Base-by-base conservation (phyloP, 2,329 filamentous ascomycete species). In the Penicillium sp. region DNA sequence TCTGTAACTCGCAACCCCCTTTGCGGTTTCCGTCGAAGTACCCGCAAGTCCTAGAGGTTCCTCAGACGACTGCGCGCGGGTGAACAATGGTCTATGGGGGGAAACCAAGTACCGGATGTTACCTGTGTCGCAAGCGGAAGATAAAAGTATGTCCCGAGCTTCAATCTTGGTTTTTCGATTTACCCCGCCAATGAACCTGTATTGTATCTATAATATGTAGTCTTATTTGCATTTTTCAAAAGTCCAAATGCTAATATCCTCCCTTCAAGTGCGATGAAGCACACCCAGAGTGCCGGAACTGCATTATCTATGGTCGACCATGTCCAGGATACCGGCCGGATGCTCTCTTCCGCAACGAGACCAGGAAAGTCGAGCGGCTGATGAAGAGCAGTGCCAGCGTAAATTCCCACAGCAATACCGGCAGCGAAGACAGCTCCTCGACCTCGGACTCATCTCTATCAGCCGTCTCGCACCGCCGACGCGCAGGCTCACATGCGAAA, bases 21-120 rank as follows among this genome's bases (percentile, higher is more conserved):
- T 55, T 40, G 34, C 9, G 16, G 41, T 39, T 49, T 41, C 34
- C n/a, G 16, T 29, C 9, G 6, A 33, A 40, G 23, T 41, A 53
- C 27, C 13, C 13, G 33, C 15, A 40, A 43, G 31, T 40, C 46
- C 50, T 39, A 23, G 41, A 46, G 53, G 40, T 36, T 34, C 38
- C n/a, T 44, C 5, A 8, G 39, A 45, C 29, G 39, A 45, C 9
- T 47, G 38, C 23, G 25, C 9, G 40, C 33, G 52, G 44, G 16
- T 61, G 52, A 63, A 68, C 40, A 38, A 77, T 77, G 75, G 75
- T 77, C 47, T 77, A 76, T 67, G 70, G 69, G 44, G 73, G 73
- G 13, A 75, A 70, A 53, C 72, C 72, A 43, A 75, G 73, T 61
- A 73, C 70, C 38, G 73, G 73, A 63, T 75, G 73, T 68, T 65